These are phyloP conservation scores for Telopea speciosissima DNA, from an alignment of 177 flowering plant genomes.

Conservation along the genomic window DNA sequence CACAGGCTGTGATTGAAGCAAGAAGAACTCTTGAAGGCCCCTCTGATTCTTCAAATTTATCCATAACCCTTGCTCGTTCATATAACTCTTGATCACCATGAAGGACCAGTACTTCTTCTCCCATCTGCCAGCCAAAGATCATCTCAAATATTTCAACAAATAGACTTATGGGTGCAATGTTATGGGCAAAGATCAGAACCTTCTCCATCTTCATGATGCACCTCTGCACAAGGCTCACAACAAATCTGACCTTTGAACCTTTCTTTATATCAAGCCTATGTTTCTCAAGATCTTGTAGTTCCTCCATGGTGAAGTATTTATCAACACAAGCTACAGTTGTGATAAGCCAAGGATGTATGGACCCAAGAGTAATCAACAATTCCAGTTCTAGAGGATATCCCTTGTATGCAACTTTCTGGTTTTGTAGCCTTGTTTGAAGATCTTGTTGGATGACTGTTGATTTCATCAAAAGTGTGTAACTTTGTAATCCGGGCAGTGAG, in stretches of 20 bases:
- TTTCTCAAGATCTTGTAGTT: conserved; percentile 40
- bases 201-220: conserved; percentile 63
- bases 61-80: conserved; percentile 77
- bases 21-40: conserved; percentile 59
- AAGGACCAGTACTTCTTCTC: conserved; percentile 63
- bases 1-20: conserved; percentile 88
- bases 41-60: conserved; percentile 61
- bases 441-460: conserved; percentile 56
- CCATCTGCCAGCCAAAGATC: conserved; percentile 61
- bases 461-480: conserved; percentile 79
- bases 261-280: conserved; percentile 39
- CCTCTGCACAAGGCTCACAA: conserved; percentile 58
- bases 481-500: conserved; percentile 70
- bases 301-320: conserved; percentile 36
- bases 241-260: conserved; percentile 82
- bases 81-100: conserved; percentile 76
- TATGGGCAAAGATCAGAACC: conserved; percentile 74
- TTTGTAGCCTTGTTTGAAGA: conserved; percentile 46
- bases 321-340: conserved; percentile 44
- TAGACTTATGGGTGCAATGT: conserved; percentile 72
- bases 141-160: conserved; percentile 54
- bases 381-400: conserved; percentile 73
- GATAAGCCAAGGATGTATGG: conserved; percentile 86
- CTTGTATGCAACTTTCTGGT: conserved; percentile 25
- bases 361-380: conserved; percentile 65